Conservation (phyloP, 768 basidiomycete genomes). For the Sarcodon sp. region DNA sequence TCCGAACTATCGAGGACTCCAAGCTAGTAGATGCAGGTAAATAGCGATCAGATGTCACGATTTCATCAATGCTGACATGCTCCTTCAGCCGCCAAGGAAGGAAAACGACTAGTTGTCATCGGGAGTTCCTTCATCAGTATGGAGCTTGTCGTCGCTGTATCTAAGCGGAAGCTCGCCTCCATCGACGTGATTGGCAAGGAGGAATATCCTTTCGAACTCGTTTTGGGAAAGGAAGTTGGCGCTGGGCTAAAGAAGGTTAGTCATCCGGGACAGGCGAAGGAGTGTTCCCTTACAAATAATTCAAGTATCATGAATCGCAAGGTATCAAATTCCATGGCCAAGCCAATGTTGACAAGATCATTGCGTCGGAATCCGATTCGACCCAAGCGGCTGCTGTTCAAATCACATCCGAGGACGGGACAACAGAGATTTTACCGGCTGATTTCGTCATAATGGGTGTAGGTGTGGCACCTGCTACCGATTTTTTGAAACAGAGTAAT, state of each 20-base stretch:
- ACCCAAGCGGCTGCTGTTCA: constrained; percentile 12
- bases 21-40: constrained; percentile 59
- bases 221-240: constrained; percentile 75
- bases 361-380: constrained; percentile 11
- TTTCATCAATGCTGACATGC: background rate
- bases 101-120: constrained; percentile 68
- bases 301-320: constrained; percentile 65
- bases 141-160: constrained; percentile 74
- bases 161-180: constrained; percentile 64
- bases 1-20: constrained; percentile 60
- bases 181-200: constrained; percentile 82
- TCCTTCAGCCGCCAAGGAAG: constrained; percentile 46
- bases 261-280: background rate
- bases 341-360: constrained; percentile 52
- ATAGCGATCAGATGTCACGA: constrained; percentile 4
- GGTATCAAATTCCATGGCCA: constrained; percentile 81
- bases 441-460: constrained; percentile 81
- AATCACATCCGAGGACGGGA: constrained; percentile 37
- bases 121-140: constrained; percentile 89
- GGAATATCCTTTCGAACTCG: constrained; percentile 64
- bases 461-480: constrained; percentile 75
- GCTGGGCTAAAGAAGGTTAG: constrained; percentile 61
- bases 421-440: constrained; percentile 51
- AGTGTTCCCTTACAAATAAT: background rate
- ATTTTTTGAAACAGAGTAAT: constrained; percentile 57